Evolutionary conservation across 345 rosid species (phyloP).

Genomic region (Physaria fendleri): DNA sequence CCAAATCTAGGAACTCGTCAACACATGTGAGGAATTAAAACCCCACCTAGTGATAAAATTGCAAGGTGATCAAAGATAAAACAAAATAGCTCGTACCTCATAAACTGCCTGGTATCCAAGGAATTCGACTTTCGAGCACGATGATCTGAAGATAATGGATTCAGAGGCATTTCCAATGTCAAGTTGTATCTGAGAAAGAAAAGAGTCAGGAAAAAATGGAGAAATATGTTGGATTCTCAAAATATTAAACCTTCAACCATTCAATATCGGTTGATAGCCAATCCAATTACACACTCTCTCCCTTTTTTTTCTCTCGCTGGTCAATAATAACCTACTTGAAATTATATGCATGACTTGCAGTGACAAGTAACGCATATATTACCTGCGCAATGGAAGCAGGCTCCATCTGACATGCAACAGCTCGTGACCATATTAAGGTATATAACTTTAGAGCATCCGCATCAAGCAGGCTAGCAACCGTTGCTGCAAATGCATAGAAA

Average conservation of each 20-base stretch:
- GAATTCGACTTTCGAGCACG: conserved; percentile 63
- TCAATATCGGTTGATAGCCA: not conserved
- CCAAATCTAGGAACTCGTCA: conserved; percentile 13
- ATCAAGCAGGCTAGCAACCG: conserved; percentile 63
- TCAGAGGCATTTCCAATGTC: conserved; percentile 51
- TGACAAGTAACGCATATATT: not conserved
- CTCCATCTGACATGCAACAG: conserved; percentile 95
- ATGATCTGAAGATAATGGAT: conserved; percentile 60
- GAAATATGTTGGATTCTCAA: not conserved
- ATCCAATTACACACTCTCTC: not conserved
- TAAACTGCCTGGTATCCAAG: conserved; percentile 83
- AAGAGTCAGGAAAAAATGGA: not conserved
- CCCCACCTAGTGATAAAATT: not conserved
- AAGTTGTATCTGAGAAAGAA: conserved; percentile 59
- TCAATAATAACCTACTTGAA: not conserved
- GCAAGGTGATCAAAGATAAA: not conserved
- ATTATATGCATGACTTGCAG: conserved; percentile 6
- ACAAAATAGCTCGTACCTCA: conserved; percentile 43
- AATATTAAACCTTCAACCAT: not conserved
- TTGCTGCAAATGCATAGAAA: conserved; percentile 43
- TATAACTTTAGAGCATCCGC: conserved; percentile 86
- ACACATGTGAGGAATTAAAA: not conserved
- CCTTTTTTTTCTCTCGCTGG: not conserved
- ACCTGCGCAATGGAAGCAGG: conserved; percentile 73
- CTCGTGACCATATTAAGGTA: conserved; percentile 87